These are phyloP conservation scores for Pelargonium nanum DNA, from an alignment of 345 rosid species.

Conservation along the genomic window DNA sequence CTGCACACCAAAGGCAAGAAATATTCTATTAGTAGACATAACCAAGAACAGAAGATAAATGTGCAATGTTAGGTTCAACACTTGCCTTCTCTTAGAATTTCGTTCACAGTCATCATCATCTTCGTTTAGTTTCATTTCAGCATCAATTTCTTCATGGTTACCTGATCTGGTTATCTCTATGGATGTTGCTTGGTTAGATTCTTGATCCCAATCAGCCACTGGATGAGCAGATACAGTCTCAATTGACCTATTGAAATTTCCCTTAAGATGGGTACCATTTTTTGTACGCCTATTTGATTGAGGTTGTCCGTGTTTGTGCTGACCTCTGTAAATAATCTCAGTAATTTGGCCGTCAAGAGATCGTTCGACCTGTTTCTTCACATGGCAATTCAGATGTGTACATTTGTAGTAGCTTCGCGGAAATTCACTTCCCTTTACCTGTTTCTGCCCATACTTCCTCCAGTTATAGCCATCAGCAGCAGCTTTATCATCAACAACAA, in stretches of 20 bases:
- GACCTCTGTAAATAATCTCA: constrained; percentile 87
- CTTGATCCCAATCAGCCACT: constrained; percentile 28
- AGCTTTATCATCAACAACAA: constrained; percentile 57
- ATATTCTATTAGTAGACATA: constrained; percentile 1
- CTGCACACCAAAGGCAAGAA: constrained; percentile 26
- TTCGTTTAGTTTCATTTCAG: constrained; percentile 25
- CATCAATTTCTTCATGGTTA: constrained; percentile 43
- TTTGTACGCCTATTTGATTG: constrained; percentile 52
- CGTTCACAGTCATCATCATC: constrained; percentile 42
- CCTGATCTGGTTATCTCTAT: constrained; percentile 26
- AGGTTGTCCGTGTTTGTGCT: constrained; percentile 82
- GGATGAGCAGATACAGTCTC: constrained; percentile 20
- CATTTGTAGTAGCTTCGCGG: constrained; percentile 98
- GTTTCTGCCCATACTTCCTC: constrained; percentile 96
- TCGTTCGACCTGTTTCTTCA: constrained; percentile 92
- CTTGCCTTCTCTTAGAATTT: constrained; percentile 63
- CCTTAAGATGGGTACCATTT: constrained; percentile 32
- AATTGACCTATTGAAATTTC: constrained; percentile 14
- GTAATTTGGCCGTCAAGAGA: constrained; percentile 77
- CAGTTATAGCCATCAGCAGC: constrained; percentile 91
- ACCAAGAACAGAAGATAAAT: constrained; percentile 2
- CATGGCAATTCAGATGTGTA: constrained; percentile 64
- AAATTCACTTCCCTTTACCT: constrained; percentile 84
- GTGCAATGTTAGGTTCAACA: constrained; percentile 4
- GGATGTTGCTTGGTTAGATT: constrained; percentile 26